Base-by-base conservation (phyloP, 2,329 filamentous ascomycete genomes). In the Microcyclospora pomicola region DNA sequence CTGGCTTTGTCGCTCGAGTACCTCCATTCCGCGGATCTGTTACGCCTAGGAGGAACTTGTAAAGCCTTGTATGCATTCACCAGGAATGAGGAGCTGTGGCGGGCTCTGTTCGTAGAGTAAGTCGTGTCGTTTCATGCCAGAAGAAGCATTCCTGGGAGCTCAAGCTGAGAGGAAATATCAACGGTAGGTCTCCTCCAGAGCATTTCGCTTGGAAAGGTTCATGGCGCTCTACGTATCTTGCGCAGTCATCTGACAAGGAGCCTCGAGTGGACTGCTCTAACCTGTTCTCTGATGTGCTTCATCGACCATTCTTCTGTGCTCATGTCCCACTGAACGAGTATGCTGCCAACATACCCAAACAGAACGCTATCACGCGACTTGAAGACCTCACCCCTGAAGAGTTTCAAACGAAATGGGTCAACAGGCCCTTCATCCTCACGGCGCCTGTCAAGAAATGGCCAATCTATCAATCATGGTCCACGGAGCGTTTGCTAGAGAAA, bases 261-360 rank as follows among this genome's bases (percentile, higher is more conserved):
- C 68, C 75, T 29, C 66, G 61, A 10, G 65, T 93, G 28, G 71
- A 81, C 49, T 94, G 87, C 61, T 71, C 71, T 36, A 75, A 77
- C 50, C 75, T 96, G 36, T 96, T 83, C 59, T 95, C 88, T 11
- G 88, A 98, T 60, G 77, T 82, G 6, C 69, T 96, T 15, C 84
- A 95, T 59, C 75, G 87, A 9, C 88, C 88, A 0, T 96, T 92
- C 58, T 80, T 83, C 48, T 96, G 88, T 64, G 81, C 84, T 33
- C 75, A 93, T 54, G 77, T 86, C 19, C 61, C 72, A 2, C 63
- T 93, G 31, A 58, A 65, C 6, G 72, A 73, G 2, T 94, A 80
- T 56, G 71, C 75, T 7, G 67, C 67, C 15, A 73, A 72, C 36
- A 94, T 95, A 29, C 86, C 87, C 2, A 50, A 61, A 27, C 59